Conservation (phyloP, 2,329 filamentous ascomycete genomes). For the Aspergillus thermomutatus region DNA sequence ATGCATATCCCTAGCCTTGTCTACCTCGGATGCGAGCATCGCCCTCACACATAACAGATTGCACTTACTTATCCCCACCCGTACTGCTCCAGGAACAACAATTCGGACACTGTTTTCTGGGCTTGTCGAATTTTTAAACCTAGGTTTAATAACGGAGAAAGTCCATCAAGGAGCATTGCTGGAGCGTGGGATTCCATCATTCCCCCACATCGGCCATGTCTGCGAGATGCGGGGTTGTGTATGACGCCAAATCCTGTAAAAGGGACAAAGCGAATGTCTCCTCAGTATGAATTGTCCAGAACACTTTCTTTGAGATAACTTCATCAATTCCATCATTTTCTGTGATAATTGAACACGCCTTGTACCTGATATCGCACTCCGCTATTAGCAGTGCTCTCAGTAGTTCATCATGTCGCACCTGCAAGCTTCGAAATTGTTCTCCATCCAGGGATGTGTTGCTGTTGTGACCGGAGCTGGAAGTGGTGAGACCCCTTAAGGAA, state of each 20-base stretch:
- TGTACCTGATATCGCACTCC: neutral
- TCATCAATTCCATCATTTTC: neutral
- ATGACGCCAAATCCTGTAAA: neutral
- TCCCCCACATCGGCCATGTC: neutral
- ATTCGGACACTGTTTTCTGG: too few species aligned
- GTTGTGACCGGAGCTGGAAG: constrained; percentile 55
- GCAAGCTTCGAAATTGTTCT: constrained; percentile 43
- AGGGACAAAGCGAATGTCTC: neutral
- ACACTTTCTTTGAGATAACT: neutral
- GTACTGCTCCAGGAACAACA: neutral
- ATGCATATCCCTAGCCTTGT: neutral
- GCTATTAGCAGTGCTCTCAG: neutral
- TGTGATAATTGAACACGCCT: neutral
- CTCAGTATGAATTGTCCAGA: neutral
- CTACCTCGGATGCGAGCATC: neutral
- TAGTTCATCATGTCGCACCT: constrained; percentile 27
- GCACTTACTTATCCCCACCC: neutral
- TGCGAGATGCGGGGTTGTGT: neutral
- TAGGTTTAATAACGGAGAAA: neutral
- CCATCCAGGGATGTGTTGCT: constrained; percentile 50
- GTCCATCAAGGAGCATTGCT: neutral
- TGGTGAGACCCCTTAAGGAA: constrained; percentile 31
- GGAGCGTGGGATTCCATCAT: neutral
- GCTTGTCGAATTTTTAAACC: too few species aligned
- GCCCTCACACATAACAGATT: neutral